Conservation (phyloP, 768 basidiomycete species). For the Leccinum imitatum region DNA sequence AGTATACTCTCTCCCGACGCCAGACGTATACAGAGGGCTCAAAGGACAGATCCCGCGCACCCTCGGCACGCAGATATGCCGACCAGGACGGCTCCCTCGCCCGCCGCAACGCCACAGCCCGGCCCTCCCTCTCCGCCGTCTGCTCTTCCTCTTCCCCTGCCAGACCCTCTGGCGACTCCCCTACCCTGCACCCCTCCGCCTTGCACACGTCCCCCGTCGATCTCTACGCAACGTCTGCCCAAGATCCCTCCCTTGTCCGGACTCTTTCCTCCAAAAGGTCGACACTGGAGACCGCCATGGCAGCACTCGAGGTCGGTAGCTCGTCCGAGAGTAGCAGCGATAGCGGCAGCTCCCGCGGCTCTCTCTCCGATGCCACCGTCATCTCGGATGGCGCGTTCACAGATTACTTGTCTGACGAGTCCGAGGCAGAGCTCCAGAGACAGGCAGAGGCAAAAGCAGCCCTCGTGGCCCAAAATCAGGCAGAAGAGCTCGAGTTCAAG, state of each 20-base stretch:
- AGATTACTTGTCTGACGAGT: constrained; percentile 89
- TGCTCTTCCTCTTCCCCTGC: constrained; percentile 33
- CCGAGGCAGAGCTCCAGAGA: constrained; percentile 84
- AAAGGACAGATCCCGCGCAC: constrained; percentile 56
- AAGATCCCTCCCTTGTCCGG: constrained; percentile 35
- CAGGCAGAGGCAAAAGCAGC: constrained; percentile 83
- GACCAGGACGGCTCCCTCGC: constrained; percentile 53
- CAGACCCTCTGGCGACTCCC: constrained; percentile 22
- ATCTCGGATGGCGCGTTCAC: constrained; percentile 88
- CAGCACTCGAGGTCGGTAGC: constrained; percentile 36
- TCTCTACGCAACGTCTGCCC: constrained; percentile 22
- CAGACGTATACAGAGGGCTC: constrained; percentile 51
- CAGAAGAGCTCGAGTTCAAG: constrained; percentile 80
- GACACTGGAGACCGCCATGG: constrained; percentile 40
- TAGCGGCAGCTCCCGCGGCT: constrained; percentile 47
- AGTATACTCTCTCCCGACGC: constrained; percentile 44
- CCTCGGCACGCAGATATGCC: constrained; percentile 57
- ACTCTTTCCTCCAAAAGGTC: constrained; percentile 33
- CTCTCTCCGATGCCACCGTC: constrained; percentile 70
- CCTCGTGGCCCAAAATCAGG: constrained; percentile 72
- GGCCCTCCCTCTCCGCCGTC: constrained; percentile 45
- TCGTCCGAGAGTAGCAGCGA: constrained; percentile 66
- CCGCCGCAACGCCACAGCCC: constrained; percentile 46
- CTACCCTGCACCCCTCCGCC: constrained; percentile 14
- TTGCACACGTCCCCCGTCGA: constrained; percentile 25